These are phyloP conservation scores for Metschnikowia lochheadii DNA, from an alignment of 805 yeast genomes.

Conservation along the genomic window DNA sequence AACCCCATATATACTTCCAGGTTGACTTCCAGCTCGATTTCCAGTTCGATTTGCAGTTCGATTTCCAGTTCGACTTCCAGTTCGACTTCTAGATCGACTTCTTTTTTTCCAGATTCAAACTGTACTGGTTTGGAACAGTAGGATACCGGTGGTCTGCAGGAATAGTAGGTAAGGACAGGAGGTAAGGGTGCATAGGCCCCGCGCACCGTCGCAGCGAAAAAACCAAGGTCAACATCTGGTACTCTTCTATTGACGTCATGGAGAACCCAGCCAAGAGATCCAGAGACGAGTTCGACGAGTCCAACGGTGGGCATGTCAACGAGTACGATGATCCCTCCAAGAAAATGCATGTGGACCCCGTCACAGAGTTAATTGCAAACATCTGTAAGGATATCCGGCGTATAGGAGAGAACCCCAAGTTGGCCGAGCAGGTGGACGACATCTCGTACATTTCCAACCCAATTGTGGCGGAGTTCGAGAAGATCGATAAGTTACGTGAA, in stretches of 20 bases:
- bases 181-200: not conserved
- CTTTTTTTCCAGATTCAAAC: too few species aligned
- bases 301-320: slow-evolving; percentile 9
- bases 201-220: slow-evolving; percentile 4
- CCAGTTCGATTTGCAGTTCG: too few species aligned
- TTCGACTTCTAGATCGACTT: too few species aligned
- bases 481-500: slow-evolving; percentile 54
- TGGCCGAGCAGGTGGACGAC: slow-evolving; percentile 40
- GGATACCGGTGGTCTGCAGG: not conserved
- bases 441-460: slow-evolving; percentile 66
- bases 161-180: not conserved
- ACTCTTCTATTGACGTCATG: slow-evolving; percentile 7
- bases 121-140: not conserved
- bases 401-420: slow-evolving; percentile 40
- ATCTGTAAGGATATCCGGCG: slow-evolving; percentile 44
- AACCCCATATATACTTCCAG: too few species aligned
- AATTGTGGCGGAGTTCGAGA: slow-evolving; percentile 60
- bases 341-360: slow-evolving; percentile 39
- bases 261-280: slow-evolving; percentile 17
- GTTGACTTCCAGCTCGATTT: too few species aligned
- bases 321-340: slow-evolving; percentile 23
- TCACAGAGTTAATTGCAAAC: slow-evolving; percentile 37
- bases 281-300: slow-evolving; percentile 23
- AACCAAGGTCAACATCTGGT: not conserved
- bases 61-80: too few species aligned